Evolutionary conservation across 176 grass and related monocot genomes (phyloP), one percentile per base, ranked within the genome.

Genomic region (Tuctoria greenei): DNA sequence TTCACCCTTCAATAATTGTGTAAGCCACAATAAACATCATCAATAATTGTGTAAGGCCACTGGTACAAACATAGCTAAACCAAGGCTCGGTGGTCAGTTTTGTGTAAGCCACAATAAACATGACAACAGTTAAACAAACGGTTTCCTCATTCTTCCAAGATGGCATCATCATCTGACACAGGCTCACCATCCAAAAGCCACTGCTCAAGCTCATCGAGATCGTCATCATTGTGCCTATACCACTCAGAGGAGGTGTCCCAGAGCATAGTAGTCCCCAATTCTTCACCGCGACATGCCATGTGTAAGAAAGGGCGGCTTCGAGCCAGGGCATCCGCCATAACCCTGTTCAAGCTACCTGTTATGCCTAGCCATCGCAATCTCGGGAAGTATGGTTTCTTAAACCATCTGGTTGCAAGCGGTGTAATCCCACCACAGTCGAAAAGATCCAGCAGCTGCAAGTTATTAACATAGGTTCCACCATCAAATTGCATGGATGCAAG

Each of bases 371-470:
- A 99, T 28, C 91, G 73, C 61, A 99, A 65, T 58, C 91, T 92
- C 5, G 91, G 87, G 74, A 99, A 95, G 56, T 95, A 95, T 2
- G 95, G 95, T 50, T 90, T 99, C 82, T 99, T 99, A 77, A 99
- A 95, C 91, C 95, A 95, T 76, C 87, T 78, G 52, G 86, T 84
- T 42, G 95, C 86, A 45, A 99, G 85, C 4, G 85, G 76, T 50
- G 95, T 99, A 72, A 99, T 99, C 62, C 73, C 73, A 27, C 89
- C 80, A 31, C 91, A 99, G 41, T 95, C 91, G 0, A 74, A 95
- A 40, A 99, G 77, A 81, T 99, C 95, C 34, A 99, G 73, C 65
- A 99, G 64, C 60, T 86, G 85, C 69, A 99, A 82, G 79, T 82
- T 92, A 39, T 89, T 92, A 4, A 91, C 89, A 6, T 83, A 81